Conservation (phyloP, 768 basidiomycete species). For the Suillus alpinus region DNA sequence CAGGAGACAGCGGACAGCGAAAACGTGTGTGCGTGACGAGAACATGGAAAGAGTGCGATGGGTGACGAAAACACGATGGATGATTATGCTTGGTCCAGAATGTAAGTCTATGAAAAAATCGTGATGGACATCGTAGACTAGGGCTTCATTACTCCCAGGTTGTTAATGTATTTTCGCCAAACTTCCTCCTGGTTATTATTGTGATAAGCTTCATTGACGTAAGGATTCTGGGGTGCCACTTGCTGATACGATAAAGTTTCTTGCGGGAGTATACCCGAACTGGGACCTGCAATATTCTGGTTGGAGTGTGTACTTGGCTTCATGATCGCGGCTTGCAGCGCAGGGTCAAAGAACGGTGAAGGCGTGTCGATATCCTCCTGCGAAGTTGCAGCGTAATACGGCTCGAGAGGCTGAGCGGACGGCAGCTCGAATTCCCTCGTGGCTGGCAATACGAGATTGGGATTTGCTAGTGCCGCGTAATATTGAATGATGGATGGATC, state of each 20-base stretch:
- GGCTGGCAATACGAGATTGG: slow-evolving; percentile 5
- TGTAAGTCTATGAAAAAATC: background rate
- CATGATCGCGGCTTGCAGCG: background rate
- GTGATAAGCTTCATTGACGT: background rate
- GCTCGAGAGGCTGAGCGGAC: background rate
- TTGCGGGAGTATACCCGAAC: slow-evolving; percentile 3
- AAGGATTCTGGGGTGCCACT: background rate
- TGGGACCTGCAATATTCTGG: background rate
- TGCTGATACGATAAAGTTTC: slow-evolving; percentile 7
- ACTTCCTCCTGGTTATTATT: slow-evolving; percentile 34
- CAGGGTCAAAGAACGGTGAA: slow-evolving; percentile 4
- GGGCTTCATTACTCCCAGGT: slow-evolving; percentile 22
- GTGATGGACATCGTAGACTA: background rate
- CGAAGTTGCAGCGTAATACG: background rate
- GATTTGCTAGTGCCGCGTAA: slow-evolving; percentile 2
- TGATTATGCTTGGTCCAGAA: background rate
- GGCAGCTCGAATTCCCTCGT: slow-evolving; percentile 8
- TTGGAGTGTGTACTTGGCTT: background rate
- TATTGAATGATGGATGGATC: slow-evolving; percentile 5
- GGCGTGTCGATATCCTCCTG: background rate
- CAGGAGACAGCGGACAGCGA: background rate
- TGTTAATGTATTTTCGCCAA: slow-evolving; percentile 37
- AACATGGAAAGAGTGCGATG: slow-evolving; percentile 1
- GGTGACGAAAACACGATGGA: slow-evolving; percentile 4
- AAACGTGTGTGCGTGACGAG: background rate